phyloP scores from a whole-genome alignment of 2,329 filamentous ascomycete genomes.

The Zymoseptoria passerinii region DNA sequence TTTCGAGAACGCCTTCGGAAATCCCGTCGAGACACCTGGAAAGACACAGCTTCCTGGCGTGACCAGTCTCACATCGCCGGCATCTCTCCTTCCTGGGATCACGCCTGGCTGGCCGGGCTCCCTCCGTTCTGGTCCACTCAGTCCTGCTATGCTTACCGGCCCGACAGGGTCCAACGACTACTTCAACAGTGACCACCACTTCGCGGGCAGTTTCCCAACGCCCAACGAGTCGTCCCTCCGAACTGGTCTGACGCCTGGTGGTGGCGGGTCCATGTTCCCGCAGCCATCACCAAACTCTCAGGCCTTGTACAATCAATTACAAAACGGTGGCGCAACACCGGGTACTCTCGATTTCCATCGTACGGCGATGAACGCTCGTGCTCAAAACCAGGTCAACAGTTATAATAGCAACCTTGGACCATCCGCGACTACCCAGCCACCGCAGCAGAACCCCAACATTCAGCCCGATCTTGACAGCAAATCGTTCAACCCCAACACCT shows the following conservation, averaged over 20 bases:
- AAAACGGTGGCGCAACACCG: constrained; percentile 77
- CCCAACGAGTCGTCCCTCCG: constrained; percentile 93
- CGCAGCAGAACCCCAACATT: constrained; percentile 34
- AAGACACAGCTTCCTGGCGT: constrained; percentile 76
- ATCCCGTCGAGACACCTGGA: constrained; percentile 68
- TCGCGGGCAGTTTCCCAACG: constrained; percentile 80
- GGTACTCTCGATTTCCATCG: constrained; percentile 90
- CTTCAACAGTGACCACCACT: constrained; percentile 62
- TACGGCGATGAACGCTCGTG: constrained; percentile 74
- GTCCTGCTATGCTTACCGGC: constrained; percentile 93
- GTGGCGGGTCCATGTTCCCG: constrained; percentile 95
- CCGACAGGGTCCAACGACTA: constrained; percentile 67
- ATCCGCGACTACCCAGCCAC: constrained; percentile 38
- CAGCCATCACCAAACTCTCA: constrained; percentile 80
- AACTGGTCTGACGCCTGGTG: constrained; percentile 85
- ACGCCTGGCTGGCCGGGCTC: constrained; percentile 79
- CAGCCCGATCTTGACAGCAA: constrained; percentile 32
- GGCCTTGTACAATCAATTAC: constrained; percentile 69
- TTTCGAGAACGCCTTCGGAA: constrained; percentile 88
- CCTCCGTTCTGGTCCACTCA: constrained; percentile 82
- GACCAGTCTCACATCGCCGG: constrained; percentile 82
- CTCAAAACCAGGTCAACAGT: constrained; percentile 44
- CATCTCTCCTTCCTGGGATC: constrained; percentile 65
- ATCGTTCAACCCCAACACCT: constrained; percentile 46
- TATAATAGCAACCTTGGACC: constrained; percentile 28